These are phyloP conservation scores for Cladophialophora immunda DNA, from an alignment of 2,329 filamentous ascomycete genomes.

Conservation along the genomic window DNA sequence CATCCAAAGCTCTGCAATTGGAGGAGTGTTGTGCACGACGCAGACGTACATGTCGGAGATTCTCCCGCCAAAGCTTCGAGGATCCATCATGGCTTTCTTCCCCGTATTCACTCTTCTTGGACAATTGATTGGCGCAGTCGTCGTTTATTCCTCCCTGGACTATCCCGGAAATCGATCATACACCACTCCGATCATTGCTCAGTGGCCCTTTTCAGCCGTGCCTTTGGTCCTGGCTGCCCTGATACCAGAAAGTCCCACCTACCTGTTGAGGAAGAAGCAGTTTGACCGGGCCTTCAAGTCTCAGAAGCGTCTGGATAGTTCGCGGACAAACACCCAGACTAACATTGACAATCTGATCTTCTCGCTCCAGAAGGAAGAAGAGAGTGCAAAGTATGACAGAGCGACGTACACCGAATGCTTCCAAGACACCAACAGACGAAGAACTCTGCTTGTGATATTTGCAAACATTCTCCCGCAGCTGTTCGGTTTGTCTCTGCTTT, in stretches of 20 bases:
- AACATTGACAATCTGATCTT: constrained; percentile 48
- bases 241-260: constrained; percentile 63
- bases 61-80: constrained; percentile 56
- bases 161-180: constrained; percentile 41
- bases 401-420: constrained; percentile 47
- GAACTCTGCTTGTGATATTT: constrained; percentile 49
- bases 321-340: constrained; percentile 47
- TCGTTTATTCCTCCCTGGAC: constrained; percentile 47
- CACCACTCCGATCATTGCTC: constrained; percentile 47
- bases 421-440: constrained; percentile 41
- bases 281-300: constrained; percentile 54
- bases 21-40: constrained; percentile 54
- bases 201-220: constrained; percentile 54
- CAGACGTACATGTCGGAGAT: constrained; percentile 63
- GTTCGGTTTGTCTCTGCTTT: constrained; percentile 57
- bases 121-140: constrained; percentile 57
- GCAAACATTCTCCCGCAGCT: constrained; percentile 55
- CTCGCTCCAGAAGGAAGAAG: constrained; percentile 59
- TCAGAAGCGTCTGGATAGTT: constrained; percentile 60
- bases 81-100: constrained; percentile 59
- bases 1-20: constrained; percentile 57
- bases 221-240: constrained; percentile 55
- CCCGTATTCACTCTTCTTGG: constrained; percentile 60
- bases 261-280: constrained; percentile 54
- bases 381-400: constrained; percentile 49